Conservation (phyloP, 2,329 filamentous ascomycete species). For the Trichoderma gracile region DNA sequence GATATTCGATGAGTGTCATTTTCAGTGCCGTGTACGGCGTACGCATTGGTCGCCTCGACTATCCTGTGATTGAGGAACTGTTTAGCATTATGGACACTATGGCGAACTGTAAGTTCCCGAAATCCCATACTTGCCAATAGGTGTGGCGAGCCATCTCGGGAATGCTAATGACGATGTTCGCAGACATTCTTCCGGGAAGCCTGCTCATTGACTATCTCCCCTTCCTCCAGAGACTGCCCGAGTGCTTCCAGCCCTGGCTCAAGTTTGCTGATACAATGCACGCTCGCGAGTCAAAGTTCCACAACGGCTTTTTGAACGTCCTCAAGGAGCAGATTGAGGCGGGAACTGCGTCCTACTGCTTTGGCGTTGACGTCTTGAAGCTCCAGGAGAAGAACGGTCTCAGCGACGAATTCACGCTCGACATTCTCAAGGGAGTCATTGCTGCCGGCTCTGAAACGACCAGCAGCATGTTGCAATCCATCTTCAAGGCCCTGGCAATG, state of each 20-base stretch:
- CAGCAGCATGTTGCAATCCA: conserved; percentile 18
- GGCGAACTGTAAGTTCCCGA: background rate
- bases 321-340: conserved; percentile 8
- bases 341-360: conserved; percentile 9
- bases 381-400: background rate
- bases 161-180: background rate
- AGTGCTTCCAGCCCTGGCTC: conserved; percentile 24
- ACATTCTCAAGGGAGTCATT: conserved; percentile 5
- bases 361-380: conserved; percentile 3
- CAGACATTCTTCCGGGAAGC: conserved; percentile 19
- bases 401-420: background rate
- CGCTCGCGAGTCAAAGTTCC: background rate
- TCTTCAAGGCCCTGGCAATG: conserved; percentile 15
- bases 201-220: conserved; percentile 24
- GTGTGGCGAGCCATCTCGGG: too few species aligned
- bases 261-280: background rate
- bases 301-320: background rate
- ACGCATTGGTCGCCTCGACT: conserved; percentile 1
- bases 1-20: conserved; percentile 25
- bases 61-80: conserved; percentile 8
- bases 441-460: conserved; percentile 21
- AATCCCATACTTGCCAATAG: background rate
- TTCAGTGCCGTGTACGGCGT: conserved; percentile 25
- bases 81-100: background rate
- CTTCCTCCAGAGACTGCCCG: conserved; percentile 23